Evolutionary conservation across 2,329 filamentous ascomycete genomes (phyloP).

Genomic region (Cryphonectria naterciae): DNA sequence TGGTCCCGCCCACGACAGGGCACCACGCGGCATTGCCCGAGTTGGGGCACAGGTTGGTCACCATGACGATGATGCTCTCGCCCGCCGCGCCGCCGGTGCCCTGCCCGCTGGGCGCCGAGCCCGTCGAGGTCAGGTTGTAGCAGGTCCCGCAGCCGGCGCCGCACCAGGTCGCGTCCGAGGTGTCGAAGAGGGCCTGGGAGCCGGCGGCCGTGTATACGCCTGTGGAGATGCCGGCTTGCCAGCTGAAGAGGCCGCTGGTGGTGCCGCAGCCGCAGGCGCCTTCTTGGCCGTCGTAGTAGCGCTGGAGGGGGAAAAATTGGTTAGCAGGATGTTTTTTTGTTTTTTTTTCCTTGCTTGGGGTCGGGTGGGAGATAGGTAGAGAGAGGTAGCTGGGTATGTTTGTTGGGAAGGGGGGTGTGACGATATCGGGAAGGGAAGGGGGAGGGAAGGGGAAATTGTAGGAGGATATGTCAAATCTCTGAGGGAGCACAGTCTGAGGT

Average conservation of each 20-base stretch:
- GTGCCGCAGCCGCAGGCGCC: constrained; percentile 27
- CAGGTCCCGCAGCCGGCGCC: constrained; percentile 37
- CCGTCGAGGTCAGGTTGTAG: constrained; percentile 37
- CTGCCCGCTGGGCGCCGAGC: constrained; percentile 28
- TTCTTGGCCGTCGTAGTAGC: constrained; percentile 27
- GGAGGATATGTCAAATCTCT: neutral
- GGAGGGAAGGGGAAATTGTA: too few species aligned
- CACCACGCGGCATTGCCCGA: constrained; percentile 43
- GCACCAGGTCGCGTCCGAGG: constrained; percentile 33
- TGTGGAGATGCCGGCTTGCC: constrained; percentile 20
- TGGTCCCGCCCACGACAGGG: constrained; percentile 35
- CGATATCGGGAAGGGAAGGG: neutral
- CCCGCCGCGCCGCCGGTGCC: constrained; percentile 34
- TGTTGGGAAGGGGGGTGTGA: too few species aligned
- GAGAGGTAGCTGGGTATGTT: neutral
- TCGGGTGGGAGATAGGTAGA: neutral
- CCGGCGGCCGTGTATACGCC: constrained; percentile 27
- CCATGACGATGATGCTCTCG: constrained; percentile 37
- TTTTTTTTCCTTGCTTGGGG: neutral
- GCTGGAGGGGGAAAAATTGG: constrained; percentile 7
- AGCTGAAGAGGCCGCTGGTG: constrained; percentile 9
- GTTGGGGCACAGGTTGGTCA: constrained; percentile 43
- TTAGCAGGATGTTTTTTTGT: neutral
- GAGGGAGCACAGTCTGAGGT: neutral
- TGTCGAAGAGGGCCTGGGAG: constrained; percentile 35